Base-by-base conservation (phyloP, 2,329 filamentous ascomycete genomes). In the Sarocladiaceae sp. region DNA sequence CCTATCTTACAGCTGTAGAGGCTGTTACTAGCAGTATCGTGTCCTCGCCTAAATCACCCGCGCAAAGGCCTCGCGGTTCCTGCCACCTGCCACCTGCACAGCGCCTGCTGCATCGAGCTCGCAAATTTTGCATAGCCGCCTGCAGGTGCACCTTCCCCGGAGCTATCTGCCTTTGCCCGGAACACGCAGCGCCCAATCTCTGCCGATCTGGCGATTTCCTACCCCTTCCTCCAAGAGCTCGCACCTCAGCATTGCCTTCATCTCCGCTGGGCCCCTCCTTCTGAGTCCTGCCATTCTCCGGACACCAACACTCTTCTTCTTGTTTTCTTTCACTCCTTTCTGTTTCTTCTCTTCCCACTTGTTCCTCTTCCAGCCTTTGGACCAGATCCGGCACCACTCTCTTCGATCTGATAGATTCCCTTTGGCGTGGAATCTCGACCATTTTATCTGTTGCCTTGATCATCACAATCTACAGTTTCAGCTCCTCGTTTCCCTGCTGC, bases 401-500 rank as follows among this genome's bases (percentile, higher is more conserved):
- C 53, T 57, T 48, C 23, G 60, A 59, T 61, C 57, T 61, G 59
- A 58, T 57, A 51, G 59, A 57, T 56, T 55, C 49, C 54, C 57
- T 59, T 59, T 61, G 62, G 57, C 55, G 53, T 58, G 59, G 59
- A 55, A 60, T 62, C 57, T 63, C 56, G 56, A 59, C 57, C 61
- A 61, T 62, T 53, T 63, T 56, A 54, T 52, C 29, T 53, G 39
- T 52, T 52, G 37, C 53, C 51, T 55, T 51, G 46, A 4, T 31
- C 26, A 50, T 25, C 36, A 49, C 40, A 37, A 13, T 22, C 25
- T 52, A 31, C 37, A 54, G 26, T 52, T 46, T 55, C 52, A 51
- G 22, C 4, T 22, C 15, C 28, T 3, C 44, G 15, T 15, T 18
- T 33, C 44, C n/a, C 28, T 33, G 20, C 12, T 22, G 28, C 44